Base-by-base conservation (phyloP, 257 asterid genomes). In the Scutellaria baicalensis region DNA sequence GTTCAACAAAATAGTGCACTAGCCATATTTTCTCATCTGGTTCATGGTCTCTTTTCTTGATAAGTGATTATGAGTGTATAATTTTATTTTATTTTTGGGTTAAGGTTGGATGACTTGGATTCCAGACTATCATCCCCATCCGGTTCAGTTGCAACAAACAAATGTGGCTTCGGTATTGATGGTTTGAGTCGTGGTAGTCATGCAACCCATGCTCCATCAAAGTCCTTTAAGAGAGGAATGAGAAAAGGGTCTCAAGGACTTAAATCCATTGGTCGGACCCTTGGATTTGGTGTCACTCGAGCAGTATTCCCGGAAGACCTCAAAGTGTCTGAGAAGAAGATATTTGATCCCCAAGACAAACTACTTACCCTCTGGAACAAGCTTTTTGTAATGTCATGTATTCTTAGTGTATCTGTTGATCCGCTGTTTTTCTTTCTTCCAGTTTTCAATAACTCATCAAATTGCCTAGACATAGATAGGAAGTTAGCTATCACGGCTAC, bases 271-370 rank as follows among this genome's bases (percentile, higher is more conserved):
- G 97, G 97, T 33, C 88, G 95, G 68, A 79, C 97, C 77, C 91
- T 94, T 55, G 95, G 99, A 59, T 85, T 91, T 73, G 98, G 98
- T 1, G 95, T 85, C 74, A 83, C 97, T 12, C 78, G 78, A 71
- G 96, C 98, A 54, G 99, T 94, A 61, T 94, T 94, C 65, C 93
- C 99, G 0, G 99, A 94, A 79, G 99, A 94, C 81, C 95, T 94
- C 60, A 81, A 89, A 83, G 95, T 81, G 49, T 89, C 96, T 17
- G 96, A 91, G 85, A 91, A 86, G 87, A 91, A 81, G 83, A 89
- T 94, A 81, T 88, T 91, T 75, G 97, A 94, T 72, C 99, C 99
- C 39, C 99, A 94, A 80, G 92, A 89, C 89, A 91, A 91, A 79
- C 85, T 83, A 77, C 98, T 94, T 72, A 90, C 96, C 21, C 84